Evolutionary conservation across 768 basidiomycete species (phyloP), one percentile per base, ranked within the genome.

Genomic region (Pulveroboletus sp.): DNA sequence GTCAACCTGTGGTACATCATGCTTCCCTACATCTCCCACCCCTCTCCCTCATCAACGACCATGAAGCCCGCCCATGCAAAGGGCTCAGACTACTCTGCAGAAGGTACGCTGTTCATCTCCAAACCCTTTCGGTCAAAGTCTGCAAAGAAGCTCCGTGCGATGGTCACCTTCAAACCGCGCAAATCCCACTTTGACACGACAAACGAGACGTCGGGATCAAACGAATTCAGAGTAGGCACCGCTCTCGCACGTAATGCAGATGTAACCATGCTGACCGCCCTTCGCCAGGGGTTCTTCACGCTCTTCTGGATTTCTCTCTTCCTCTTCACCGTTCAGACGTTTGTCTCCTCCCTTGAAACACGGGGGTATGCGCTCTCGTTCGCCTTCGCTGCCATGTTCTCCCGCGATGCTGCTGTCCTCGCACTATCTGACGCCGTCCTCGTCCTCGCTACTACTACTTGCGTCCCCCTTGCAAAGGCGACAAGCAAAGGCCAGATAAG

Each of bases 251-350:
- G 39, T 46, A 51, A 18, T 26, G n/a, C 33, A 21, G 26, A 43
- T 40, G 11, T 27, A 39, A 15, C 45, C 27, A 49, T 40, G 12
- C 38, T 58, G n/a, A 59, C 42, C 17, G 17, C 28, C 8, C 43
- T 49, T 50, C 31, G 0, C 21, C 58, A 89, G 85, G 95, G 95
- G 1, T 98, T 98, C 74, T 97, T 93, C 69, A 82, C 88, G 4
- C 78, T 98, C 43, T 98, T 98, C 72, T 98, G 96, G 84, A 82
- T 89, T 48, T 85, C 85, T 18, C 80, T 94, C 56, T 93, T 89
- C 59, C 78, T 95, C 43, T 83, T 92, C 62, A 80, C 85, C 10
- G 64, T 93, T 36, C 78, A 85, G 57, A 89, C 88, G 4, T 91
- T 89, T 68, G 73, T 91, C 46, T 78, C 76, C 44, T 83, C 84